A percentile compares a stretch with the other conserved stretches of the same genome.
phyloP scores from a whole-genome alignment of 305 asterid genomes.

The Fraxinus latifolia region DNA sequence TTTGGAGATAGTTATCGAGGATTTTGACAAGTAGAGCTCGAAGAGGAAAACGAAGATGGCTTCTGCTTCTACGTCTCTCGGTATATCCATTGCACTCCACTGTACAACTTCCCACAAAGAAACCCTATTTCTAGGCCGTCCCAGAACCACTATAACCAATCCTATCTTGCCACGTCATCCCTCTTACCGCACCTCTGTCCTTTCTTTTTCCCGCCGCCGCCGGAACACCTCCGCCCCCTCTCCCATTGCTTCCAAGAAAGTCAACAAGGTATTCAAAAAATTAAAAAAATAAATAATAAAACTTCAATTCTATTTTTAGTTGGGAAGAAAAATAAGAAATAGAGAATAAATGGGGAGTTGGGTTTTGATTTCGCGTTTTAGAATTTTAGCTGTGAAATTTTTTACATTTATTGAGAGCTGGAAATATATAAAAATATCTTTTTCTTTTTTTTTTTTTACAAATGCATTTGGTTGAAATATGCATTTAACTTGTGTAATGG shows the following conservation, averaged over 20 bases:
- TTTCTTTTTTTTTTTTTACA: background rate
- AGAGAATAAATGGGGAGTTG: background rate
- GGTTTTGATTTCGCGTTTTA: background rate
- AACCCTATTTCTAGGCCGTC: conserved; percentile 26
- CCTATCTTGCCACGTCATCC: conserved; percentile 27
- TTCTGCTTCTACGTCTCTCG: conserved; percentile 39
- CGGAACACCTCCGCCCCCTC: conserved; percentile 31
- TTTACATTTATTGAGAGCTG: conserved; percentile 8
- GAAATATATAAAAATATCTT: background rate
- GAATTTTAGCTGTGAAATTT: background rate
- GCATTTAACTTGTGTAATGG: background rate
- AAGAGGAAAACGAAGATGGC: conserved; percentile 33
- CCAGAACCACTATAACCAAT: conserved; percentile 25
- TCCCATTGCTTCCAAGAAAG: conserved; percentile 38
- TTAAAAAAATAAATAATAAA: no score
- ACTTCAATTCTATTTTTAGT: background rate
- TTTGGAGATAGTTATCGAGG: background rate
- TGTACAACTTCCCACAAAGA: conserved; percentile 19
- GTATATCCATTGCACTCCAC: conserved; percentile 35
- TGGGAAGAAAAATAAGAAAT: background rate
- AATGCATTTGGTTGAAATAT: conserved; percentile 3
- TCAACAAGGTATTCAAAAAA: conserved; percentile 35
- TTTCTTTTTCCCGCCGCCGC: conserved; percentile 60
- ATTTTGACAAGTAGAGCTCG: background rate
- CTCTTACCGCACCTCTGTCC: conserved; percentile 32